Evolutionary conservation across 2,329 filamentous ascomycete genomes (phyloP).

Genomic region (Aspergillus luchuensis): DNA sequence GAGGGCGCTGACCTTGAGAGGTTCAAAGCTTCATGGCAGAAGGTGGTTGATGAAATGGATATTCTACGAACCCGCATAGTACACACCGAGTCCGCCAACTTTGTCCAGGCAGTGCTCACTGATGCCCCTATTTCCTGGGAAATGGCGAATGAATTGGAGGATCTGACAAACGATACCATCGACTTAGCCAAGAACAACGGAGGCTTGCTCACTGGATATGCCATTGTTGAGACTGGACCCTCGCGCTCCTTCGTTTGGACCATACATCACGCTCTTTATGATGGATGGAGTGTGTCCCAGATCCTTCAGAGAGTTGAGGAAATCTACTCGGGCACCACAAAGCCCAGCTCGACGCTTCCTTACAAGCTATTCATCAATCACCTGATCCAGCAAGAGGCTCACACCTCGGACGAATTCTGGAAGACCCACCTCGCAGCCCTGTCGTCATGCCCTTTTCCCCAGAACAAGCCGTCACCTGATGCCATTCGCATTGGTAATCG

Average conservation of each 20-base stretch:
- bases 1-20: conserved; percentile 41
- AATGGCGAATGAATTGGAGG: conserved; percentile 29
- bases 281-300: conserved; percentile 50
- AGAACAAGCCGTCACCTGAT: conserved; percentile 25
- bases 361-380: conserved; percentile 38
- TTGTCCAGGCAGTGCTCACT: conserved; percentile 46
- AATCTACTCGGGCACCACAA: conserved; percentile 30
- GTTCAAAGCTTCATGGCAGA: conserved; percentile 53
- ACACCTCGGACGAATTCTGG: conserved; percentile 36
- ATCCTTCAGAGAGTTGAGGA: conserved; percentile 42
- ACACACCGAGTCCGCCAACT: conserved; percentile 39
- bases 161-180: conserved; percentile 27
- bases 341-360: conserved; percentile 15
- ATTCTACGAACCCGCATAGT: conserved; percentile 54
- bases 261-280: conserved; percentile 56
- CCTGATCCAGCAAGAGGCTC: conserved; percentile 29
- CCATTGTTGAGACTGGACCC: conserved; percentile 33
- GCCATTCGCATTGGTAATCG: conserved; percentile 28
- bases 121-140: conserved; percentile 40
- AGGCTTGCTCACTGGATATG: conserved; percentile 37
- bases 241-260: conserved; percentile 51
- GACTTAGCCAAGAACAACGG: conserved; percentile 39
- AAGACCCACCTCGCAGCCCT: conserved; percentile 32
- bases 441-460: conserved; percentile 33
- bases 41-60: conserved; percentile 46